These are phyloP conservation scores for Shiraia bambusicola DNA, from an alignment of 2,329 filamentous ascomycete genomes.

Conservation along the genomic window DNA sequence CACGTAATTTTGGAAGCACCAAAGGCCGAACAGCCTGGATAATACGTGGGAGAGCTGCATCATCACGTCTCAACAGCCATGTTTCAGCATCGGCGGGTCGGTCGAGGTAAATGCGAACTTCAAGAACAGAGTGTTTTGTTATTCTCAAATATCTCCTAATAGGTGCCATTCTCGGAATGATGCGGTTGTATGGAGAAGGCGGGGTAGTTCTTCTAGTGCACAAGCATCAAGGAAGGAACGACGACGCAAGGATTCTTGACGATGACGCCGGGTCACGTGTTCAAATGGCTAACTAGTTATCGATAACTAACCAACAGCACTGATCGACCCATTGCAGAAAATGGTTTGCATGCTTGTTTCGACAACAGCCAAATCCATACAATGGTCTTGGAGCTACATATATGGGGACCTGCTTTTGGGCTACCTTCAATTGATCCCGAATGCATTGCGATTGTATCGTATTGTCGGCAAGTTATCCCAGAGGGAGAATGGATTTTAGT, in stretches of 20 bases:
- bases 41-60: constrained; percentile 76
- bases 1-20: constrained; percentile 85
- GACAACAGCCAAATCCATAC: background rate
- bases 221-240: background rate
- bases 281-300: constrained; percentile 10
- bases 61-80: constrained; percentile 78
- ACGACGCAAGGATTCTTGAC: constrained; percentile 1
- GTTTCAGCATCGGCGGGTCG: constrained; percentile 79
- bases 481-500: constrained; percentile 48
- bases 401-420: constrained; percentile 87
- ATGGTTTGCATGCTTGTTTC: background rate
- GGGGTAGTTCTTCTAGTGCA: background rate
- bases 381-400: constrained; percentile 73
- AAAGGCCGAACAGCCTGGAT: constrained; percentile 82
- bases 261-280: constrained; percentile 27
- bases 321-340: background rate
- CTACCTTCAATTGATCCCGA: constrained; percentile 89
- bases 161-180: constrained; percentile 67
- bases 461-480: constrained; percentile 66
- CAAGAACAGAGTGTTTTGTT: constrained; percentile 90
- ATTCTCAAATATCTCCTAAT: constrained; percentile 88
- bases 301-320: background rate
- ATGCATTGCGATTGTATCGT: constrained; percentile 81
- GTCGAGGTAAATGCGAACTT: constrained; percentile 94
- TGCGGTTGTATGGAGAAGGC: constrained; percentile 1